Conservation (phyloP, 2,329 filamentous ascomycete species). For the Cercospora sp. region DNA sequence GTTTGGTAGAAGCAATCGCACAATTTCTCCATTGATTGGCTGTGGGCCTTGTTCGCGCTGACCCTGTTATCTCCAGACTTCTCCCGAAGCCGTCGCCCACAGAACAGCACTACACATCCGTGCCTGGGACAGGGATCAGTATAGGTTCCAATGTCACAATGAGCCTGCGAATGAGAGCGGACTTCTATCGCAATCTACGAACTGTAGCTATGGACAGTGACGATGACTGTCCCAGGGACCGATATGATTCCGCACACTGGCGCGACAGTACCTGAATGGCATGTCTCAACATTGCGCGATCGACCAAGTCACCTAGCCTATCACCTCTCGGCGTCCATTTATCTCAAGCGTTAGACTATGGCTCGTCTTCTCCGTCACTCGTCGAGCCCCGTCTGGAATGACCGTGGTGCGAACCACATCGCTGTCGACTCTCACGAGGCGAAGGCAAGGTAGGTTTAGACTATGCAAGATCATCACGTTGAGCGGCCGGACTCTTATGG, state of each 20-base stretch:
- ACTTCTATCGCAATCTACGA: neutral
- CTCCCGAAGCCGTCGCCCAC: constrained; percentile 9
- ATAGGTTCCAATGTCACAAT: constrained; percentile 1
- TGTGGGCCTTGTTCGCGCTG: neutral
- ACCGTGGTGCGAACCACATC: constrained; percentile 5
- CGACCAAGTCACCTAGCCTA: constrained; percentile 4
- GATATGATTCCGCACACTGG: constrained; percentile 13
- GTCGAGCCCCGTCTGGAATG: constrained; percentile 4
- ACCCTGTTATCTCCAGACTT: constrained; percentile 6
- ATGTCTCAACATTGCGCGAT: constrained; percentile 16
- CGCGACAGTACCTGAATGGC: constrained; percentile 15
- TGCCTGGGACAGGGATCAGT: neutral
- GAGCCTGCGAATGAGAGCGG: constrained; percentile 3
- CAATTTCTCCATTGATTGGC: neutral
- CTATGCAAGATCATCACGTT: constrained; percentile 6
- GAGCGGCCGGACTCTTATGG: neutral
- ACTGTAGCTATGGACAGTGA: neutral
- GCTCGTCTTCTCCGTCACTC: constrained; percentile 10
- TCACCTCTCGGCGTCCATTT: constrained; percentile 8
- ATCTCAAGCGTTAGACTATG: constrained; percentile 7
- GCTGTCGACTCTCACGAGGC: constrained; percentile 1
- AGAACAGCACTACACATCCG: neutral
- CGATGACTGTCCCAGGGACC: constrained; percentile 8
- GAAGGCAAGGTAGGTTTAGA: constrained; percentile 3
- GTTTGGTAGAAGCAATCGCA: neutral